A percentile compares a stretch with the other conserved stretches of the same genome.
Evolutionary conservation across 148 eudicot genomes (phyloP).

Genomic region (Rhododendron griersonianum): DNA sequence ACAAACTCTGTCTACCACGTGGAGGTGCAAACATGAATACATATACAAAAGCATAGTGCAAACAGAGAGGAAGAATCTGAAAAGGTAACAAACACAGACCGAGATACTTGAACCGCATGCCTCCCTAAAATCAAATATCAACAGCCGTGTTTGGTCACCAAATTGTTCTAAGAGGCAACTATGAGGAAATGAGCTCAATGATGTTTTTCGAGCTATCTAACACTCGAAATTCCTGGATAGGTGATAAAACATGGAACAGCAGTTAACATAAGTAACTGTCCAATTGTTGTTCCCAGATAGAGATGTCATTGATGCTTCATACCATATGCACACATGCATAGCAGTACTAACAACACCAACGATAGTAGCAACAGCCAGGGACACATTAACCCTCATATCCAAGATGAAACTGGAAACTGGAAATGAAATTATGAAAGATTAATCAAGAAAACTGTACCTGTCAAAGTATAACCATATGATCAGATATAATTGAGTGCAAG

Average conservation of each 20-base stretch:
- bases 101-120: neutral
- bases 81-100: neutral
- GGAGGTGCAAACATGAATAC: neutral
- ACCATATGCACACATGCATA: neutral
- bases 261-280: neutral
- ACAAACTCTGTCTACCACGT: neutral
- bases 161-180: neutral
- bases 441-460: neutral
- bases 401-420: conserved; percentile 6
- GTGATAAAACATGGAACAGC: neutral
- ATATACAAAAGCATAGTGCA: neutral
- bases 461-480: neutral
- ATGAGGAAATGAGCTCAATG: neutral
- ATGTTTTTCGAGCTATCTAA: neutral
- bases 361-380: neutral
- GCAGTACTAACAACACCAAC: too few species aligned
- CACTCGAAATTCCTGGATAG: neutral
- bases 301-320: neutral
- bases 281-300: neutral
- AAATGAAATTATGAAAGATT: conserved; percentile 10
- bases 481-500: neutral
- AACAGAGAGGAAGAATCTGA: neutral
- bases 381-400: neutral
- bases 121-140: neutral
- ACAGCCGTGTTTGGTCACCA: neutral